Evolutionary conservation across 495 filamentous ascomycete species (phyloP), one percentile per base, ranked within the genome.

Genomic region (Zalerion maritima): DNA sequence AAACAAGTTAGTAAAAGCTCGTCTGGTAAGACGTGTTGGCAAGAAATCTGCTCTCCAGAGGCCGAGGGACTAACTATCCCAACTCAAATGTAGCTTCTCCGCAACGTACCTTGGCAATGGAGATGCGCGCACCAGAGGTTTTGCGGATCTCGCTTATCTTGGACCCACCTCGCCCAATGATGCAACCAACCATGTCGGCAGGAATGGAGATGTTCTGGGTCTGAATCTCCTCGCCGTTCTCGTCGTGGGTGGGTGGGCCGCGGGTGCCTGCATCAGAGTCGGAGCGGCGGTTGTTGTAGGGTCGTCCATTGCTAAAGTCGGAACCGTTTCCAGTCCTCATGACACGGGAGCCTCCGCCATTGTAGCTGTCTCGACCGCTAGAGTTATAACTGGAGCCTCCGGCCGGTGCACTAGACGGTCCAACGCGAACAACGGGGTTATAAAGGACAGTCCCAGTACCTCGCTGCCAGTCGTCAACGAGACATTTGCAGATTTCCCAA

Each of bases 191-290:
- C 89, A 97, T 97, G 58, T 97, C 89, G 14, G 89, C 79, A 18
- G 89, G 89, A 45, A 97, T 97, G 58, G 84, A 93, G 62, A 97
- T 97, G 57, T 96, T 96, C 46, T 97, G 91, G 4, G 89, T 97
- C 57, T 94, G 89, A 28, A 94, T 75, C 52, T 94, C 87, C 49
- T 97, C 91, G 26, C 91, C 89, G 32, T 96, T 87, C 48, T 94
- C 91, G 31, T 85, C 84, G 35, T 83, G 72, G 32, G 84, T 78
- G 15, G 83, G 80, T 27, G 78, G 79, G 14, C 67, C 67, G 29
- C 78, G 76, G 32, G 71, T 64, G 48, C 60, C 66, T 21, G 70
- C 73, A 54, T 93, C 84, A 9, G 81, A 80, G 49, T 81, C 82
- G 15, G 81, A 83, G 27, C 81, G 79, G 49, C 84, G 78, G n/a